Evolutionary conservation across 129 eudicot genomes (phyloP), one percentile per base, ranked within the genome.

Genomic region (Flaveria bidentis): DNA sequence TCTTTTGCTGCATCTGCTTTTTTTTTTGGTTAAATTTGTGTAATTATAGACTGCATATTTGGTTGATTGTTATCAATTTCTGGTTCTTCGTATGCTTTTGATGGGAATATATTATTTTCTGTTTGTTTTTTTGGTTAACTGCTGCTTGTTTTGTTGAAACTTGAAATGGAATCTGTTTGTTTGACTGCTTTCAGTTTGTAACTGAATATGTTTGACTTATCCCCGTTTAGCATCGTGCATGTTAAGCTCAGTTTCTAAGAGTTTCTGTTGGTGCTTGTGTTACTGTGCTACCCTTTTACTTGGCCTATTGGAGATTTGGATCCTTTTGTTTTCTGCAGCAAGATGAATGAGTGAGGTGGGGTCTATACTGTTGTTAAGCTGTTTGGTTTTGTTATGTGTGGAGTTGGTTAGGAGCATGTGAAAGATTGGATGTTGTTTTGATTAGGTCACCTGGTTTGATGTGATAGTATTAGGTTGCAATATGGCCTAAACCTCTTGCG

Each of bases 381-480:
- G 56, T 30, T 56, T 55, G 69, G 58, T 56, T 57, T 36, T 77
- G 69, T 67, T 17, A 39, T 53, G 25, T 18, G 8, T 26, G 75
- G 75, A 55, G 76, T 57, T 57, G 39, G 36, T 20, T n/a, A 44
- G 5, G 12, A 25, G 61, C 17, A 42, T 58, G 75, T 67, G 18
- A 26, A 52, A 30, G 69, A 20, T 67, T 16, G 23, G 68, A 25
- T 52, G 69, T 12, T 77, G 68, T 22, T 49, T 20, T 76, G 46
- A 41, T 77, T 77, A 56, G 75, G 60, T 41, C 49, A 56, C 20
- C n/a, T 26, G 66, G 17, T 51, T 20, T 76, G 42, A 39, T 68
- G 76, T 56, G 69, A 77, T 57, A 16, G 9, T 12, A 23, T 26
- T 78, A 49, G 67, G 82, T 78, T 47, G 30, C 60, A 45, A 28